Conservation (phyloP, 306 rosid genomes). For the Delonix regia region DNA sequence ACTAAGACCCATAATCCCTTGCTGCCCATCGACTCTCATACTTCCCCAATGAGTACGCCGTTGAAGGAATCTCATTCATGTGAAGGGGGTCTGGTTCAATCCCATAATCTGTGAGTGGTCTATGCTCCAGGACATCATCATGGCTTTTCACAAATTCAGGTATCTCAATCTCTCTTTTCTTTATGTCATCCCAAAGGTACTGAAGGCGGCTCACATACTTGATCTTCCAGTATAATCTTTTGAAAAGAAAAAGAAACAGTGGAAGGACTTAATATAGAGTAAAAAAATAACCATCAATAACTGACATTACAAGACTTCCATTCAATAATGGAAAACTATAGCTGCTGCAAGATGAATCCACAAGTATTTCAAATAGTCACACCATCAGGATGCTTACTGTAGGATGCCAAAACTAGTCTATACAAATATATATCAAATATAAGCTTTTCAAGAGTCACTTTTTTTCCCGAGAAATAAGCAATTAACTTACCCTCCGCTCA, state of each 20-base stretch:
- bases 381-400: background rate
- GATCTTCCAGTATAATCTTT: conserved; percentile 92
- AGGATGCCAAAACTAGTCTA: conserved; percentile 6
- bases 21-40: conserved; percentile 74
- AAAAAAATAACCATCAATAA: background rate
- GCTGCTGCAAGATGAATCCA: background rate
- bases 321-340: background rate
- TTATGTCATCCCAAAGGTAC: conserved; percentile 92
- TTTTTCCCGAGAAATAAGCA: conserved; percentile 20
- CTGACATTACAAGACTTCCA: background rate
- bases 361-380: background rate
- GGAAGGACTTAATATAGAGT: background rate
- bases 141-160: conserved; percentile 86
- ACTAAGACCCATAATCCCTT: conserved; percentile 59
- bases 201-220: conserved; percentile 85
- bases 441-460: background rate
- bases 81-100: conserved; percentile 86
- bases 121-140: conserved; percentile 78
- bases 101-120: conserved; percentile 96
- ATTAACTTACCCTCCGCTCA: conserved; percentile 84
- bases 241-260: background rate
- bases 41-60: conserved; percentile 65
- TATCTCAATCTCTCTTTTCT: conserved; percentile 77
- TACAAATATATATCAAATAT: background rate
- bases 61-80: conserved; percentile 61